A percentile compares a stretch with the other conserved stretches of the same genome.
phyloP scores from a whole-genome alignment of 2,329 filamentous ascomycete genomes.

The Fusarium pseudograminearum region DNA sequence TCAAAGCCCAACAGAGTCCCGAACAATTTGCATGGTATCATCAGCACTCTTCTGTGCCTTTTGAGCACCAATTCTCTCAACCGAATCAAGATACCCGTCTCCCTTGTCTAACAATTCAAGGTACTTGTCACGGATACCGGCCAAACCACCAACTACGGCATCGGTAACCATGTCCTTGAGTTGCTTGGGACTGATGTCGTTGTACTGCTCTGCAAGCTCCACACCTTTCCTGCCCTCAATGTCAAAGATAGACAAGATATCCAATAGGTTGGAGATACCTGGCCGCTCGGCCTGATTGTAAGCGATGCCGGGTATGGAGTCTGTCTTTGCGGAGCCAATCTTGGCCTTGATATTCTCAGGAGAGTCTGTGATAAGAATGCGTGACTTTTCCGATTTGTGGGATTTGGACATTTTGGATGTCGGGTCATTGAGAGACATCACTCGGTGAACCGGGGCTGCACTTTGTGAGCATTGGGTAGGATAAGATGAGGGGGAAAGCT shows the following conservation, averaged over 20 bases:
- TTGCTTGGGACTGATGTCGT: conserved; percentile 53
- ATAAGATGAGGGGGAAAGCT: conserved; percentile 2
- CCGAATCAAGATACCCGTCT: conserved; percentile 66
- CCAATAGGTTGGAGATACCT: conserved; percentile 88
- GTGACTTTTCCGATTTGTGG: conserved; percentile 74
- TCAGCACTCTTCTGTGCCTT: conserved; percentile 73
- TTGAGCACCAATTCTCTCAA: conserved; percentile 68
- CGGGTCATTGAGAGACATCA: conserved; percentile 90
- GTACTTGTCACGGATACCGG: conserved; percentile 68
- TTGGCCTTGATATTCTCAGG: conserved; percentile 74
- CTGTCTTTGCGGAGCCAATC: conserved; percentile 80
- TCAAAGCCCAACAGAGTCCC: conserved; percentile 63
- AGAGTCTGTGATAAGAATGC: conserved; percentile 84
- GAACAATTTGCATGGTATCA: conserved; percentile 67
- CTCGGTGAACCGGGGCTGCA: conserved; percentile 79
- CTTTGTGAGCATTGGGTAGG: background rate
- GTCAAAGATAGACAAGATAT: conserved; percentile 80
- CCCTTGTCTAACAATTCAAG: conserved; percentile 61
- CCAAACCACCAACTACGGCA: conserved; percentile 65
- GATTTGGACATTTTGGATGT: conserved; percentile 95
- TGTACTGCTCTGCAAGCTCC: conserved; percentile 56
- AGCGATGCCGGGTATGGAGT: conserved; percentile 73
- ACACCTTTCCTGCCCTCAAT: conserved; percentile 53
- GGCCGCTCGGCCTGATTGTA: conserved; percentile 79
- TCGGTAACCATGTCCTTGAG: conserved; percentile 69